Conservation (phyloP, 768 basidiomycete species). For the Calocybe indica region DNA sequence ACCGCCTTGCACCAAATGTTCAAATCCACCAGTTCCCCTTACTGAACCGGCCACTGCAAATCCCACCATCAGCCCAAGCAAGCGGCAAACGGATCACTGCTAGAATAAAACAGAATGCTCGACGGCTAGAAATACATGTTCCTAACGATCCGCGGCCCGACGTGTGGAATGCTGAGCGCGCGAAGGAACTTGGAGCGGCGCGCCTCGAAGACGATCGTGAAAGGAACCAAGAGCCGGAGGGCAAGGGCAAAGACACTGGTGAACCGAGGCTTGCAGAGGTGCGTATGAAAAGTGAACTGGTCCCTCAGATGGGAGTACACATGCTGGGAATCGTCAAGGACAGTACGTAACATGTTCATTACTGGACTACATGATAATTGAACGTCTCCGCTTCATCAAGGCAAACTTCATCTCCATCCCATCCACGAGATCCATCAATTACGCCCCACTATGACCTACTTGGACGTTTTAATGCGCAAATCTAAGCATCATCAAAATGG, state of each 20-base stretch:
- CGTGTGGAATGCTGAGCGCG: conserved; percentile 74
- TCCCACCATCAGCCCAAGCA: conserved; percentile 64
- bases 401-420: conserved; percentile 72
- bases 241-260: conserved; percentile 38
- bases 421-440: conserved; percentile 77
- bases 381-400: conserved; percentile 26
- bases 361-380: neutral
- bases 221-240: conserved; percentile 58
- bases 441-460: conserved; percentile 75
- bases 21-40: conserved; percentile 83
- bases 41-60: conserved; percentile 64
- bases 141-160: conserved; percentile 77
- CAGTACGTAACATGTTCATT: conserved; percentile 36
- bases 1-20: conserved; percentile 52
- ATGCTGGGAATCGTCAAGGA: conserved; percentile 75
- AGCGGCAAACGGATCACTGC: conserved; percentile 77
- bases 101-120: conserved; percentile 58
- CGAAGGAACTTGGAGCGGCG: conserved; percentile 59
- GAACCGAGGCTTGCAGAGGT: conserved; percentile 65
- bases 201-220: conserved; percentile 71
- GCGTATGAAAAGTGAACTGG: conserved; percentile 67
- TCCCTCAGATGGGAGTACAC: conserved; percentile 58
- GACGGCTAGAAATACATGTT: conserved; percentile 70
- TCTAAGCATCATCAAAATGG: conserved; percentile 40
- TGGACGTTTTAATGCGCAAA: conserved; percentile 69